phyloP scores from a whole-genome alignment of 2,329 filamentous ascomycete species.

The Cytospora piceae region DNA sequence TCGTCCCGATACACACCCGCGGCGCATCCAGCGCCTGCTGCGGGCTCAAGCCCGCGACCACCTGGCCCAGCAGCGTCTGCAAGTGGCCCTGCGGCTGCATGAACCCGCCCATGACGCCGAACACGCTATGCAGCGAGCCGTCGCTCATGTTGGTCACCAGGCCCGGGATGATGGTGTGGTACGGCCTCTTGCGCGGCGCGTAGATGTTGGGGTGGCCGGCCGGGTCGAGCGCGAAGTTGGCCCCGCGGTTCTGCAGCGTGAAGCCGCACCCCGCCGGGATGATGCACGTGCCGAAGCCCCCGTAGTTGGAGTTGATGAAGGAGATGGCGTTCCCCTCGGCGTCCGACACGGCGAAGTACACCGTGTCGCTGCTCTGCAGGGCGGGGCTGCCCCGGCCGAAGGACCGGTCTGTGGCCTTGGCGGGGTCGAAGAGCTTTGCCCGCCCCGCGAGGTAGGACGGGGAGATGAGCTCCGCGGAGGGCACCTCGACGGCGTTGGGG shows the following conservation, averaged over 20 bases:
- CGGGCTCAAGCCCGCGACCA: constrained; percentile 78
- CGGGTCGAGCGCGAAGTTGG: constrained; percentile 74
- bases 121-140: constrained; percentile 78
- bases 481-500: constrained; percentile 72
- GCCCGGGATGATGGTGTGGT: constrained; percentile 97
- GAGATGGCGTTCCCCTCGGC: constrained; percentile 84
- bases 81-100: constrained; percentile 98
- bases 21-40: constrained; percentile 91
- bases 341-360: constrained; percentile 90
- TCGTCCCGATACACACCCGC: constrained; percentile 82
- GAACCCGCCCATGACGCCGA: constrained; percentile 97
- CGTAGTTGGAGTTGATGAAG: constrained; percentile 96
- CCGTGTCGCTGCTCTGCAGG: constrained; percentile 84
- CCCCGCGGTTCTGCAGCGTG: constrained; percentile 89
- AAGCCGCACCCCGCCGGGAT: constrained; percentile 87
- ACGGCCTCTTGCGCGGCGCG: constrained; percentile 83
- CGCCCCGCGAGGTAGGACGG: constrained; percentile 75
- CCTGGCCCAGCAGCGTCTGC: constrained; percentile 87
- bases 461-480: constrained; percentile 70
- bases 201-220: constrained; percentile 77
- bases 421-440: constrained; percentile 59
- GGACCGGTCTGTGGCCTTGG: constrained; percentile 66
- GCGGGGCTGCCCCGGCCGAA: constrained; percentile 77
- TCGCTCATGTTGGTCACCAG: constrained; percentile 80
- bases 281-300: constrained; percentile 84